Conservation (phyloP, 495 filamentous ascomycete genomes). For the Hypoxylon fragiforme region DNA sequence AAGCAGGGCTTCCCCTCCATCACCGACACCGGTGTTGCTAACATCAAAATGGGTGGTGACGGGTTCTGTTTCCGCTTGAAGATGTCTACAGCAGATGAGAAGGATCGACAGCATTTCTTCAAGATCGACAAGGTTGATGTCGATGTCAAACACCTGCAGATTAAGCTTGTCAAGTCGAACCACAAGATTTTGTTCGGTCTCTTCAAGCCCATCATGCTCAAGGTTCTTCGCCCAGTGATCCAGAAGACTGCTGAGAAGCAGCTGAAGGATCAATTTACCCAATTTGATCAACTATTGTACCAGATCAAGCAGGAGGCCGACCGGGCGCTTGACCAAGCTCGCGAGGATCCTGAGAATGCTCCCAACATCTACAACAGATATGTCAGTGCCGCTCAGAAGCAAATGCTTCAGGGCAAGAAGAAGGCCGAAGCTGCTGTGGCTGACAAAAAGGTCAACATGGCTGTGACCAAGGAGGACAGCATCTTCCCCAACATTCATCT, state of each 20-base stretch:
- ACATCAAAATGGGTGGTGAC: slow-evolving; percentile 84
- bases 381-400: slow-evolving; percentile 71
- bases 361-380: slow-evolving; percentile 90
- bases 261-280: slow-evolving; percentile 74
- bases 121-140: slow-evolving; percentile 90
- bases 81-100: slow-evolving; percentile 76
- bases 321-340: slow-evolving; percentile 66
- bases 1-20: slow-evolving; percentile 94
- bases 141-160: slow-evolving; percentile 78
- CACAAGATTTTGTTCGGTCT: slow-evolving; percentile 89
- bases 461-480: slow-evolving; percentile 85
- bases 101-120: slow-evolving; percentile 81
- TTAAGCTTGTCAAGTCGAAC: slow-evolving; percentile 91
- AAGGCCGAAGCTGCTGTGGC: slow-evolving; percentile 62
- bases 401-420: slow-evolving; percentile 71
- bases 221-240: slow-evolving; percentile 78
- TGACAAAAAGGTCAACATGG: slow-evolving; percentile 84
- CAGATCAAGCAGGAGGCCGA: slow-evolving; percentile 82
- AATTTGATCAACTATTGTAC: slow-evolving; percentile 70
- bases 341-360: slow-evolving; percentile 71
- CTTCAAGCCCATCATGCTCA: slow-evolving; percentile 87
- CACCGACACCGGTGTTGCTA: slow-evolving; percentile 85
- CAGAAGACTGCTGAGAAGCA: slow-evolving; percentile 87
- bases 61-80: slow-evolving; percentile 93
- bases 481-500: slow-evolving; percentile 88